Evolutionary conservation across 768 basidiomycete species (phyloP), one percentile per base, ranked within the genome.

Genomic region (Cystobasidium tubakii): DNA sequence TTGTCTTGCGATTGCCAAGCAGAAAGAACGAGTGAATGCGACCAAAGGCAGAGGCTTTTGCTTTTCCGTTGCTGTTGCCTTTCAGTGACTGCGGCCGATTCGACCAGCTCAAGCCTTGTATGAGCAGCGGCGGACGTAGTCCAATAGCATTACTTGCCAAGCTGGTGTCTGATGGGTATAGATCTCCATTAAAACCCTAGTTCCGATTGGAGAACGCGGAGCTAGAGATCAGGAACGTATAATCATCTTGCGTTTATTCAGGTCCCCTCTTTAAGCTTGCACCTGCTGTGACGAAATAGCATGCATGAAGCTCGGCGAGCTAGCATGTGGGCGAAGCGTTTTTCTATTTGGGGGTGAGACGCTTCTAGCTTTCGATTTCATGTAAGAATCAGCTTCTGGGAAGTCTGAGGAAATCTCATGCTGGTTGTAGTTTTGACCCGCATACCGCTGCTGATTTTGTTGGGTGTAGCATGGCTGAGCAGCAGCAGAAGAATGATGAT

Each of bases 321-420:
- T n/a, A 50, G 21, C 46, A 50, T 50, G 12, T 3, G 12, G 46
- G 3, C 46, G 12, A 15, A n/a, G 21, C 21, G 21, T 12, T 21
- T 50, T 50, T n/a, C 46, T 50, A n/a, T 50, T 50, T 4, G 46
- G 46, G 3, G 46, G 46, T 50, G 46, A 50, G n/a, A 15, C 46
- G n/a, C 15, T 17, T 50, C 46, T 50, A 12, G 33, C 34, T 65
- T 55, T 57, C n/a, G 69, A 10, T 9, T 29, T 29, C 44, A 71
- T 36, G 44, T 71, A 71, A 12, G 54, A 36, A 25, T 53, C 69
- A 7, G 69, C 69, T 44, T 71, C 69, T 3, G 69, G 69, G 39
- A 71, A 71, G 39, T 71, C 69, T 36, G 69, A 36, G 2, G 53
- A 42, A 10, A 36, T 44, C 15, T 60, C 66, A 50, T 25, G 25